A percentile compares a stretch with the other conserved stretches of the same genome.
These are phyloP conservation scores for Hansenula lynferdii DNA, from an alignment of 1,139 yeast species.

Conservation along the genomic window DNA sequence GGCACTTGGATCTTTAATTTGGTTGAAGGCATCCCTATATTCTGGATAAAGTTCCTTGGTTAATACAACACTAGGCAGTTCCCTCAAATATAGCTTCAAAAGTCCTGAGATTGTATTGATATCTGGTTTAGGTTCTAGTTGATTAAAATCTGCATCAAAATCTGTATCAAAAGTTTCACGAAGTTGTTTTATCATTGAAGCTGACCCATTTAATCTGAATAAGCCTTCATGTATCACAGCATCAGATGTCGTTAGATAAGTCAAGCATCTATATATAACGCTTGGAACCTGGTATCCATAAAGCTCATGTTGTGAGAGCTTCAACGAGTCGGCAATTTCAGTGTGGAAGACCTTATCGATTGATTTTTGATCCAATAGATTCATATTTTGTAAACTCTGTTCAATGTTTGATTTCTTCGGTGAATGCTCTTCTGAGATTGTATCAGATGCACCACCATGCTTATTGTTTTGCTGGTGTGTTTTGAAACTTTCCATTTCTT, in stretches of 20 bases:
- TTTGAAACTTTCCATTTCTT: constrained; percentile 14
- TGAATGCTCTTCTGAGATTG: constrained; percentile 2
- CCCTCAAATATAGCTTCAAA: constrained; percentile 68
- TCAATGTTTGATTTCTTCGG: constrained; percentile 20
- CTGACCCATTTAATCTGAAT: constrained; percentile 87
- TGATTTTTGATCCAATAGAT: constrained; percentile 12
- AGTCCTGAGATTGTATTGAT: constrained; percentile 79
- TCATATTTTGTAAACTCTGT: constrained; percentile 24
- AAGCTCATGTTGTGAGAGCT: constrained; percentile 42
- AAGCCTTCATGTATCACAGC: constrained; percentile 88
- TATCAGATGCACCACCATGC: too few relatives aligned
- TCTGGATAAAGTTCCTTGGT: constrained; percentile 42
- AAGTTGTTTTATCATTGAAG: constrained; percentile 66
- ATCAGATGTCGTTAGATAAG: constrained; percentile 57
- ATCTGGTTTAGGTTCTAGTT: constrained; percentile 36
- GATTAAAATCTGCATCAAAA: constrained; percentile 64
- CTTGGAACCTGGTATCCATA: constrained; percentile 60
- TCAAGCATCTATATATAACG: constrained; percentile 71
- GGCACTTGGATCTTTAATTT: constrained; percentile 25
- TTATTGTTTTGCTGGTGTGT: constrained; percentile 10
- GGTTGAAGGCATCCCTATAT: constrained; percentile 32
- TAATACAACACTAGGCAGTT: constrained; percentile 60
- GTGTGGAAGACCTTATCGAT: constrained; percentile 54
- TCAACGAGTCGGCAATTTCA: constrained; percentile 49
- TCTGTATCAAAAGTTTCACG: constrained; percentile 63